Percentiles rank a stretch among this genome's conserved stretches.
Evolutionary conservation across 1,284 basidiomycete genomes (phyloP).

Genomic region (Coniferiporia weirii): DNA sequence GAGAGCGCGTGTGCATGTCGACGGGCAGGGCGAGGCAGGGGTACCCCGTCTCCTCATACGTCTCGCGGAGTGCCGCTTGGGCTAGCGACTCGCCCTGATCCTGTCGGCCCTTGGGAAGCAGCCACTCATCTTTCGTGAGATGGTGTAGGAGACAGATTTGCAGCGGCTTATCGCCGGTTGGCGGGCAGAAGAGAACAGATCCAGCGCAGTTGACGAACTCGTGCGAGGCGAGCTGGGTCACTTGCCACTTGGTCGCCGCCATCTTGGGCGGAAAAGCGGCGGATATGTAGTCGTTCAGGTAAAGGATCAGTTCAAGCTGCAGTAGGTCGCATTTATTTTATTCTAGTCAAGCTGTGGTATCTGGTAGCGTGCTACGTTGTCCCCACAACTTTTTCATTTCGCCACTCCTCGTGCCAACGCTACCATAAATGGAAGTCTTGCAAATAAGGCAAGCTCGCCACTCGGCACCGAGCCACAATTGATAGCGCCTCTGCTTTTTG

Average conservation of each 20-base stretch:
- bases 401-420: too few species aligned
- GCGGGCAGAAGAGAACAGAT: conserved; percentile 9
- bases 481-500: too few species aligned
- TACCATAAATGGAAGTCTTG: not conserved
- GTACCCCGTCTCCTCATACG: conserved; percentile 57
- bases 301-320: not conserved
- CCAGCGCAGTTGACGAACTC: conserved; percentile 17
- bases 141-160: conserved; percentile 17
- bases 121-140: conserved; percentile 31
- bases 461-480: not conserved
- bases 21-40: conserved; percentile 40
- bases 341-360: too few species aligned
- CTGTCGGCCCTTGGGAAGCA: conserved; percentile 57
- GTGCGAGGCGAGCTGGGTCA: conserved; percentile 14
- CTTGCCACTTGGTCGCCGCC: conserved; percentile 7
- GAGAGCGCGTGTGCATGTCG: conserved; percentile 32
- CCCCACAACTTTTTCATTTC: not conserved
- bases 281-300: not conserved
- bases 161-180: conserved; percentile 1
- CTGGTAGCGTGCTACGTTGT: too few species aligned
- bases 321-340: not conserved
- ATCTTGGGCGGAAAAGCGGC: not conserved
- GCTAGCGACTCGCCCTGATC: conserved; percentile 47
- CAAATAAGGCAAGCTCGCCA: not conserved
- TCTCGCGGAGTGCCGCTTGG: conserved; percentile 47